phyloP scores from a whole-genome alignment of 2,329 filamentous ascomycete genomes.

The Aspergillus fumigatiaffinis region DNA sequence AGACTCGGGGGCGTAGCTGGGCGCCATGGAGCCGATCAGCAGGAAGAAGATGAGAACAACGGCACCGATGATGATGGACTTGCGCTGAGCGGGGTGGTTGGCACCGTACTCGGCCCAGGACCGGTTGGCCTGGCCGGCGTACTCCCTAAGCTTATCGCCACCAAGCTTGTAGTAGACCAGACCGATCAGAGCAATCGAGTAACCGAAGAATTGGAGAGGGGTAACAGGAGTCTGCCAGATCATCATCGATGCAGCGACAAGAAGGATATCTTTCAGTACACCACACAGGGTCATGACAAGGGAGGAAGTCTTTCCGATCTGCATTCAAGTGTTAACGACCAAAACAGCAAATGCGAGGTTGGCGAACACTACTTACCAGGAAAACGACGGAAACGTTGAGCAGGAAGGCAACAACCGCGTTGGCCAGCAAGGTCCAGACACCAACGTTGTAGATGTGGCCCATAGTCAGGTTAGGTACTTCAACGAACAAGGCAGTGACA shows the following conservation, averaged over 20 bases:
- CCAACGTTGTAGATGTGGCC: conserved; percentile 65
- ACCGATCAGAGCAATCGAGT: conserved; percentile 65
- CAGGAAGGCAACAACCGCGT: conserved; percentile 74
- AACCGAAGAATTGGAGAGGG: conserved; percentile 70
- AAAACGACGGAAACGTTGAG: conserved; percentile 84
- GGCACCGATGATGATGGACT: conserved; percentile 66
- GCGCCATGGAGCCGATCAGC: conserved; percentile 61
- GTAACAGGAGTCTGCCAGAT: conserved; percentile 73
- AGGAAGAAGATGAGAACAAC: conserved; percentile 66
- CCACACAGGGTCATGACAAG: conserved; percentile 81
- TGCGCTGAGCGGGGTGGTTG: conserved; percentile 71
- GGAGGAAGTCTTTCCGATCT: conserved; percentile 86
- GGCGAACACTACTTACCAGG: conserved; percentile 56
- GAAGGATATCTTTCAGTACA: conserved; percentile 82
- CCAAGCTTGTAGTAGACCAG: conserved; percentile 68
- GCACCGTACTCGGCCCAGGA: conserved; percentile 84
- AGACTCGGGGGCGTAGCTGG: conserved; percentile 41
- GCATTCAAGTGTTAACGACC: conserved; percentile 2
- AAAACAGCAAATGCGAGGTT: not conserved
- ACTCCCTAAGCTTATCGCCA: conserved; percentile 76
- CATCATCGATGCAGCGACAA: conserved; percentile 71
- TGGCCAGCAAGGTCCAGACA: conserved; percentile 61
- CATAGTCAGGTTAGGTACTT: conserved; percentile 63
- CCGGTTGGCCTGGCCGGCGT: conserved; percentile 66
- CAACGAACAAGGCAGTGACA: conserved; percentile 64